Conservation (phyloP, 768 basidiomycete species). For the Amanita rubescens region DNA sequence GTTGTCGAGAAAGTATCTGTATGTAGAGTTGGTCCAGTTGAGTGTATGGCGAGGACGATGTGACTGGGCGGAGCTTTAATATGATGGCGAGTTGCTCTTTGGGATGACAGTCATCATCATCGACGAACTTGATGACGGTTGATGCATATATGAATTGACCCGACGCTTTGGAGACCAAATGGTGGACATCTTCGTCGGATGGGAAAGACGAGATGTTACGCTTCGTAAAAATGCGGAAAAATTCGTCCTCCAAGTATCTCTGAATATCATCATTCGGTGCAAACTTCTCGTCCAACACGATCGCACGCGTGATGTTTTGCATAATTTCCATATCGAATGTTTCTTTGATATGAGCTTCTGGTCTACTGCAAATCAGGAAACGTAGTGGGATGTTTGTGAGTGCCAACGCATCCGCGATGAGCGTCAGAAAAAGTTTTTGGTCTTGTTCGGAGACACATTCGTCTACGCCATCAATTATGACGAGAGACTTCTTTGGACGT, state of each 20-base stretch:
- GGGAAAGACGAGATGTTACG: not conserved
- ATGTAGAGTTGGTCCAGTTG: constrained; percentile 13
- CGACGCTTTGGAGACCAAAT: constrained; percentile 12
- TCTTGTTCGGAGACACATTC: not conserved
- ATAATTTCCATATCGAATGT: not conserved
- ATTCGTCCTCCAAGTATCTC: not conserved
- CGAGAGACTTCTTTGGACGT: not conserved
- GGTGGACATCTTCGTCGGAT: not conserved
- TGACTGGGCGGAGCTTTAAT: not conserved
- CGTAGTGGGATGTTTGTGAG: not conserved
- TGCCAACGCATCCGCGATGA: not conserved
- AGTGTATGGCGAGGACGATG: not conserved
- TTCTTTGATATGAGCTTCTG: not conserved
- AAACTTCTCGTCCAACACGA: not conserved
- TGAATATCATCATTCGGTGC: not conserved
- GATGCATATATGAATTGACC: constrained; percentile 22
- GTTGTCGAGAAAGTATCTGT: constrained; percentile 2
- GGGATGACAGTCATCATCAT: constrained; percentile 7
- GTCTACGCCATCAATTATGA: not conserved
- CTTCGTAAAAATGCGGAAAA: not conserved
- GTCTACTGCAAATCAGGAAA: not conserved
- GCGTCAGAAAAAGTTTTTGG: not conserved
- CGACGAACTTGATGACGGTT: constrained; percentile 20
- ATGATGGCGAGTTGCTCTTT: constrained; percentile 3
- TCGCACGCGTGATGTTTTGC: not conserved